Evolutionary conservation across 2,329 filamentous ascomycete species (phyloP).

Genomic region (Ascochyta fabae): DNA sequence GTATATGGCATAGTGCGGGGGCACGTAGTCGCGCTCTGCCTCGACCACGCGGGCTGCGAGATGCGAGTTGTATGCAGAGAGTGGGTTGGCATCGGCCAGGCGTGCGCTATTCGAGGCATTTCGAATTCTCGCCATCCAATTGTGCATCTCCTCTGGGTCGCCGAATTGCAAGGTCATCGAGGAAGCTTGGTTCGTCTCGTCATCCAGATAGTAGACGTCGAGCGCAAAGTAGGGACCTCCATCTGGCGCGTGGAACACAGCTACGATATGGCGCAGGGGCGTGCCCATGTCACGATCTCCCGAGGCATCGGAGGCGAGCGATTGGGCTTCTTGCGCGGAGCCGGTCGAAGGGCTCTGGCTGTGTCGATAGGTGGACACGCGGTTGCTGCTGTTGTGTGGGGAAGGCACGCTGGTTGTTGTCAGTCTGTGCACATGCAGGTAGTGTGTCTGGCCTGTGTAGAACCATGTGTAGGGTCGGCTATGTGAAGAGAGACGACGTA

Average conservation of each 20-base stretch:
- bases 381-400: conserved; percentile 38
- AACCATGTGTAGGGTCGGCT: no score
- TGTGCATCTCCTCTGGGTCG: conserved; percentile 68
- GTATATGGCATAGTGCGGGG: conserved; percentile 70
- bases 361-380: conserved; percentile 58
- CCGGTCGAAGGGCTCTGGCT: conserved; percentile 64
- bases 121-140: conserved; percentile 69
- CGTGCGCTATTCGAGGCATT: conserved; percentile 64
- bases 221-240: conserved; percentile 70
- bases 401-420: conserved; percentile 36
- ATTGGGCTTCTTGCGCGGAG: conserved; percentile 65
- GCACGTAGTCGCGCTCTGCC: conserved; percentile 71
- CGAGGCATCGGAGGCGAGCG: conserved; percentile 56
- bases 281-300: conserved; percentile 64
- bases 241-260: conserved; percentile 71
- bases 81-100: conserved; percentile 58
- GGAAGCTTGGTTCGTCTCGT: conserved; percentile 66
- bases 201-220: conserved; percentile 72
- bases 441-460: no score
- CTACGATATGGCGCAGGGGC: conserved; percentile 69
- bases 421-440: conserved; percentile 1
- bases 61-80: conserved; percentile 66
- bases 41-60: conserved; percentile 69
- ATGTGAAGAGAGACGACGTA: neutral
- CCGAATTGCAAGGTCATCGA: conserved; percentile 69